A percentile compares a stretch with the other conserved stretches of the same genome.
Conservation (phyloP, 108 stramenopile species). For the Hondaea fermentalgiana region DNA sequence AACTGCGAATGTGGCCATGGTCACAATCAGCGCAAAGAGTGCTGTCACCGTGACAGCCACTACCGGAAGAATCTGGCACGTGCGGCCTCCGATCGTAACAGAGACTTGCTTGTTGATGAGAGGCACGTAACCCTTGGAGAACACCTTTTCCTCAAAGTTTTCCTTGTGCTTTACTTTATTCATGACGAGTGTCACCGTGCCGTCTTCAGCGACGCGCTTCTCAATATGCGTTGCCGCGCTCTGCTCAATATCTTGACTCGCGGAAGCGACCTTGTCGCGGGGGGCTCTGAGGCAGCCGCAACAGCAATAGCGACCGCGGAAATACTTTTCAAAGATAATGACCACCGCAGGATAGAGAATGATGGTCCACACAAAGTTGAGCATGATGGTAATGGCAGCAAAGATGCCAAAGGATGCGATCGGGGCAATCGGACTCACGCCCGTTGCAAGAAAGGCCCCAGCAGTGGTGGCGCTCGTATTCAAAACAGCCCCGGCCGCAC, state of each 20-base stretch:
- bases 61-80: not conserved
- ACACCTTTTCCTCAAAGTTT: conserved; percentile 11
- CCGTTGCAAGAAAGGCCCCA: conserved; percentile 30
- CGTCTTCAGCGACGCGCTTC: not conserved
- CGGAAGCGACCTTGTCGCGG: not conserved
- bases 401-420: conserved; percentile 32
- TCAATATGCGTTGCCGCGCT: not conserved
- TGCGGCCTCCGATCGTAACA: not conserved
- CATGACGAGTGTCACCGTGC: not conserved
- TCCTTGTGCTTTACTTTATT: not conserved
- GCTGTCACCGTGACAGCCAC: not conserved
- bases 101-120: not conserved
- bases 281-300: not conserved
- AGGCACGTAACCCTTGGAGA: conserved; percentile 22
- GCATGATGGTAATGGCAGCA: conserved; percentile 25
- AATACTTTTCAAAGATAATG: not conserved
- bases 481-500: not conserved
- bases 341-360: conserved; percentile 16
- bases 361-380: conserved; percentile 27
- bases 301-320: not conserved
- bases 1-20: not conserved
- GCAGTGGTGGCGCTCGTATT: conserved; percentile 13
- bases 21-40: conserved; percentile 11
- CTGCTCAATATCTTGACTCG: not conserved
- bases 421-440: conserved; percentile 16